Percentiles rank a stretch among this genome's conserved stretches.
These are phyloP conservation scores for Ilyonectria sp. DNA, from an alignment of 2,329 filamentous ascomycete species.

Conservation along the genomic window DNA sequence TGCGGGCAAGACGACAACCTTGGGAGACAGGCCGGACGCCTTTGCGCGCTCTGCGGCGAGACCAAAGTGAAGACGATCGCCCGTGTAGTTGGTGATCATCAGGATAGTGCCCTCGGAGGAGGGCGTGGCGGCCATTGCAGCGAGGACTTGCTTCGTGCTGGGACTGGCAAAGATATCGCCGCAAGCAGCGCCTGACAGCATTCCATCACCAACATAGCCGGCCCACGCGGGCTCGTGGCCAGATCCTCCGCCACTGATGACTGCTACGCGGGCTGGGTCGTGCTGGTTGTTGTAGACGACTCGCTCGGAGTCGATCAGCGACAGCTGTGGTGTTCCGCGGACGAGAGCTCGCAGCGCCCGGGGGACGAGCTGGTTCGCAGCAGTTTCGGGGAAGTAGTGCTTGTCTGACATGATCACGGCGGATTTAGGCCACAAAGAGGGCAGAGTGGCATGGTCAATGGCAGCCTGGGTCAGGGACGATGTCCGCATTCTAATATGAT, in stretches of 20 bases:
- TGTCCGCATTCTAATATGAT: conserved; percentile 19
- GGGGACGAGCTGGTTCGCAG: conserved; percentile 28
- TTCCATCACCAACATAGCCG: conserved; percentile 74
- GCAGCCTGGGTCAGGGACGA: not conserved
- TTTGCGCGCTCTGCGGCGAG: conserved; percentile 56
- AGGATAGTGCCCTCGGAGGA: conserved; percentile 70
- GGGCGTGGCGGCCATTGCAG: conserved; percentile 70
- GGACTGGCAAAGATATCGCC: conserved; percentile 77
- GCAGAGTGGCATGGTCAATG: conserved; percentile 5
- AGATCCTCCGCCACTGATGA: conserved; percentile 57
- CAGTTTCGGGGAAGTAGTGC: conserved; percentile 25
- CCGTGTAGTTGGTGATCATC: conserved; percentile 77
- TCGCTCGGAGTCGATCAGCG: conserved; percentile 23
- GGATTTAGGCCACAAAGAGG: conserved; percentile 8
- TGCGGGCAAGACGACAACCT: conserved; percentile 15
- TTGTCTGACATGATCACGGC: conserved; percentile 27
- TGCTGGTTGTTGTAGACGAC: conserved; percentile 29
- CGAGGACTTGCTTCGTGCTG: conserved; percentile 74
- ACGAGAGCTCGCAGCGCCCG: conserved; percentile 23
- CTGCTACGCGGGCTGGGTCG: conserved; percentile 18
- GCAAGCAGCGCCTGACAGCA: conserved; percentile 73
- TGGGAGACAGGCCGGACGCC: conserved; percentile 16
- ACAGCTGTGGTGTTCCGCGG: conserved; percentile 19
- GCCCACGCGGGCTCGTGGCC: conserved; percentile 75
- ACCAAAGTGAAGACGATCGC: conserved; percentile 75